Conservation (phyloP, 2,329 filamentous ascomycete species). For the Pyrenophora seminiperda region DNA sequence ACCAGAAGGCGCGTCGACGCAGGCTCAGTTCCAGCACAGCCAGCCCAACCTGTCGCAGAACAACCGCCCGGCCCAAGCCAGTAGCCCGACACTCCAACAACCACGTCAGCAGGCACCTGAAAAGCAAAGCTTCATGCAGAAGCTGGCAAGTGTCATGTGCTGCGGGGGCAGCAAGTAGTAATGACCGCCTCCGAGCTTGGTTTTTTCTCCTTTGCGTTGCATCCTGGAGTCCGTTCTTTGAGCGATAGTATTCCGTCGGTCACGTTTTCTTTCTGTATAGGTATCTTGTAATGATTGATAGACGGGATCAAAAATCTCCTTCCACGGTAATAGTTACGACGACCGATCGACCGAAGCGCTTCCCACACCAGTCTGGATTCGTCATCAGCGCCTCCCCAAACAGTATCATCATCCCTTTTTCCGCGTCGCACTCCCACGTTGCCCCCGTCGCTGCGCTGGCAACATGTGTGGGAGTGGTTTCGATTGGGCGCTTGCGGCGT, state of each 20-base stretch:
- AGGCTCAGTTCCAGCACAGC: constrained; percentile 96
- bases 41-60: constrained; percentile 77
- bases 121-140: constrained; percentile 75
- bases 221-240: constrained; percentile 44
- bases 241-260: constrained; percentile 36
- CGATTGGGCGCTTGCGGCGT: constrained; percentile 37
- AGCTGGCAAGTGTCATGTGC: constrained; percentile 90
- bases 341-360: constrained; percentile 31
- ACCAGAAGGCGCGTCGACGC: constrained; percentile 80
- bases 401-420: constrained; percentile 26
- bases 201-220: constrained; percentile 35
- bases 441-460: constrained; percentile 24
- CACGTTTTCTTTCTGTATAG: constrained; percentile 47
- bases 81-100: constrained; percentile 55
- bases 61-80: constrained; percentile 61
- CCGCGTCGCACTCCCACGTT: constrained; percentile 30
- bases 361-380: constrained; percentile 34
- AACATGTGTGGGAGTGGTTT: constrained; percentile 30
- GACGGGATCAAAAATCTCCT: constrained; percentile 47
- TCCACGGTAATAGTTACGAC: constrained; percentile 44
- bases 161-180: constrained; percentile 61
- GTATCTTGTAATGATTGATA: constrained; percentile 51
- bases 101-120: constrained; percentile 68
- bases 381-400: constrained; percentile 23
- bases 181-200: constrained; percentile 25